phyloP scores from a whole-genome alignment of 805 yeast genomes.

The Starmerella floris region DNA sequence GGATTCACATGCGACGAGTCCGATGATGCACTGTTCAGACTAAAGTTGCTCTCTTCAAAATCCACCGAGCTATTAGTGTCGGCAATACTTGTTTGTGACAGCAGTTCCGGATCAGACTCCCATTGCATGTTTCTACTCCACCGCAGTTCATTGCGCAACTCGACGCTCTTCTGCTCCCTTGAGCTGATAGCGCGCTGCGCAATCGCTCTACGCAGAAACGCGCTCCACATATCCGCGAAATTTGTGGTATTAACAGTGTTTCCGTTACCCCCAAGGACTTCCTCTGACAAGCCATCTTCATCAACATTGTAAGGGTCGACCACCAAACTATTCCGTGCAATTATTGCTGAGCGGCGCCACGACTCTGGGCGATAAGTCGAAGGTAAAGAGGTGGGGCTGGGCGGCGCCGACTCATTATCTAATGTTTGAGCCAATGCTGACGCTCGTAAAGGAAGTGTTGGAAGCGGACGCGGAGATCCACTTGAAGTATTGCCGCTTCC shows the following conservation, averaged over 20 bases:
- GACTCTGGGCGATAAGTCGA: constrained; percentile 17
- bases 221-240: constrained; percentile 26
- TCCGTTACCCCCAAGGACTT: neutral
- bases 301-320: neutral
- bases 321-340: constrained; percentile 4
- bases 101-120: constrained; percentile 5
- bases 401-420: neutral
- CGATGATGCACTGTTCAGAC: too few relatives aligned
- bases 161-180: constrained; percentile 7
- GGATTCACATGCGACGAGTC: too few relatives aligned
- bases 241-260: constrained; percentile 24
- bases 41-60: too few relatives aligned
- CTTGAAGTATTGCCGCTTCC: too few relatives aligned
- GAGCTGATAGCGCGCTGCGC: constrained; percentile 24
- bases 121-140: constrained; percentile 11
- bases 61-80: too few relatives aligned
- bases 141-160: constrained; percentile 7
- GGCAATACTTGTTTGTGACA: neutral
- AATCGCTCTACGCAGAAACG: constrained; percentile 24
- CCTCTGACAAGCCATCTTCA: neutral
- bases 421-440: neutral
- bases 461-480: too few relatives aligned
- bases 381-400: constrained; percentile 15
- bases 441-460: too few relatives aligned
- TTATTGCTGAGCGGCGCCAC: constrained; percentile 16